Conservation (phyloP, 768 basidiomycete species). For the Psilocybe azurescens region DNA sequence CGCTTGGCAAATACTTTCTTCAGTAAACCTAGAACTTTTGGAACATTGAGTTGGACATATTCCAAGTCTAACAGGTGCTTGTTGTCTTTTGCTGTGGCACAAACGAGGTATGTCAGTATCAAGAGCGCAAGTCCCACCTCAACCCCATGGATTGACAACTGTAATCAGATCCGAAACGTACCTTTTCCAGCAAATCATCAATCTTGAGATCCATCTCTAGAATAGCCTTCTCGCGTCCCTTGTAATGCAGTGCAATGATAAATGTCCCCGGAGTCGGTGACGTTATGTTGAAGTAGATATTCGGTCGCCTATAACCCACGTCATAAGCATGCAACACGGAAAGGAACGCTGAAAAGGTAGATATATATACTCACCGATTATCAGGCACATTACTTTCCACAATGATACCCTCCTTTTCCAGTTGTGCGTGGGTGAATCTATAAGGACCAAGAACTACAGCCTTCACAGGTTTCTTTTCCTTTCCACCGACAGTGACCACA, state of each 20-base stretch:
- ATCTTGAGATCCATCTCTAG: conserved; percentile 99
- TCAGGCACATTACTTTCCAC: conserved; percentile 99
- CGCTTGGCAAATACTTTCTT: conserved; percentile 95
- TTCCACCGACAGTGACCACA: conserved; percentile 94
- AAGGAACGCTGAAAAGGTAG: background rate
- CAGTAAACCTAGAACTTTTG: conserved; percentile 88
- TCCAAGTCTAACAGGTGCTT: conserved; percentile 96
- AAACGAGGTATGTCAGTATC: conserved; percentile 4
- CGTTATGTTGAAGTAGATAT: conserved; percentile 99
- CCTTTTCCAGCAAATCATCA: conserved; percentile 97
- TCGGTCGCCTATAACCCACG: conserved; percentile 72
- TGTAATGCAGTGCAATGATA: conserved; percentile 98
- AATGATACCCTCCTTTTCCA: conserved; percentile 99
- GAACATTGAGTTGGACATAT: conserved; percentile 97
- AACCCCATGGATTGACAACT: background rate
- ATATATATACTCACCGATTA: conserved; percentile 69
- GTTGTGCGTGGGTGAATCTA: conserved; percentile 95
- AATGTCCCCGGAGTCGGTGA: conserved; percentile 98
- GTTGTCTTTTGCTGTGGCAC: conserved; percentile 92
- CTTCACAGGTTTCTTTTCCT: conserved; percentile 93
- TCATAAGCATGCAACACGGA: conserved; percentile 15
- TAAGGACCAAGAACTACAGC: conserved; percentile 92
- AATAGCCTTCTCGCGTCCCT: conserved; percentile 98
- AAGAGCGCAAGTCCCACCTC: background rate
- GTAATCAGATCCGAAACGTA: conserved; percentile 36